Evolutionary conservation across 305 asterid species (phyloP).

Genomic region (Fraxinus greggii): DNA sequence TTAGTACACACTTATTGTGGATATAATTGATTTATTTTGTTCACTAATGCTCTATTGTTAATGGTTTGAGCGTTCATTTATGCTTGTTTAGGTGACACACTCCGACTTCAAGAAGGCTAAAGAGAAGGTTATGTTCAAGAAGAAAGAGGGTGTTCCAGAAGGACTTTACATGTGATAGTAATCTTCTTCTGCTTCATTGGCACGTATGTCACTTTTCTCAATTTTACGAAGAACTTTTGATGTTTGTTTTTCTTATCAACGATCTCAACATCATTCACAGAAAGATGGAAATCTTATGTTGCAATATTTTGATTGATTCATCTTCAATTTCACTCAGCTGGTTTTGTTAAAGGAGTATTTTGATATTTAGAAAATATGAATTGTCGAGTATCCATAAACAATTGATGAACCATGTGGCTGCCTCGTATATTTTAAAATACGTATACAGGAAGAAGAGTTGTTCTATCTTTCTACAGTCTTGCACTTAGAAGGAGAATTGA

Average conservation of each 20-base stretch:
- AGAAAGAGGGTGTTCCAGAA: constrained; percentile 55
- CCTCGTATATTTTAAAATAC: neutral
- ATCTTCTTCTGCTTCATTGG: neutral
- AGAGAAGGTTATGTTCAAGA: constrained; percentile 58
- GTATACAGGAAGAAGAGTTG: neutral
- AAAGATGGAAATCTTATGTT: neutral
- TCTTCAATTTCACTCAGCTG: neutral
- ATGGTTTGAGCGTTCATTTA: neutral
- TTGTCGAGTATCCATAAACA: neutral
- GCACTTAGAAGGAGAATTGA: neutral
- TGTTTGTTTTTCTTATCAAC: neutral
- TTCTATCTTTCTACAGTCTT: neutral
- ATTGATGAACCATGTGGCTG: neutral
- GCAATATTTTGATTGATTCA: constrained; percentile 1
- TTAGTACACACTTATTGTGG: neutral
- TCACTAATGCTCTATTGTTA: neutral
- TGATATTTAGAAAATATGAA: neutral
- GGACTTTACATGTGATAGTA: constrained; percentile 48
- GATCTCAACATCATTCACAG: neutral
- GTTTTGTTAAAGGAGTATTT: neutral
- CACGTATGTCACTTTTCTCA: neutral
- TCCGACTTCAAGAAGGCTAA: constrained; percentile 53
- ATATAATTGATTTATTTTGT: neutral
- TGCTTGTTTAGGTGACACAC: constrained; percentile 35
- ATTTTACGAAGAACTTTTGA: neutral